Base-by-base conservation (phyloP, 148 eudicot genomes). In the Heliosperma pusillum region DNA sequence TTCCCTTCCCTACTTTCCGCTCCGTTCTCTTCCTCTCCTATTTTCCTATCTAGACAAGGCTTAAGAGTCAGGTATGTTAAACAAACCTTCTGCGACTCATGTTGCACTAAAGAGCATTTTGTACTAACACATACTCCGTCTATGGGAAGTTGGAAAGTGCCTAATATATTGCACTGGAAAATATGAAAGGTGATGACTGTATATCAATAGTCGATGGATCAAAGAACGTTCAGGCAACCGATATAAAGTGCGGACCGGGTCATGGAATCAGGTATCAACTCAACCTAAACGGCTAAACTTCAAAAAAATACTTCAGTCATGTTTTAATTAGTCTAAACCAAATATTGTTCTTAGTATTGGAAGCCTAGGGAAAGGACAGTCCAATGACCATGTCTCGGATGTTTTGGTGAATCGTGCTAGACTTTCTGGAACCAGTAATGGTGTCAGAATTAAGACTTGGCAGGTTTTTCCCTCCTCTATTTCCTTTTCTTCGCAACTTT, bases 371-470 rank as follows among this genome's bases (percentile, higher is more conserved):
- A 85, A 83, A 83, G 84, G 81, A 30, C 59, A 83, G 4, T 73
- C 88, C 12, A 72, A 71, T 42, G 90, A 80, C 36, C 52, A 45
- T 42, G 99, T 95, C 53, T 92, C 97, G 53, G 83, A 89, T 71
- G 87, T 95, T 26, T 29, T 71, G 30, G 91, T 95, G 59, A 87
- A 84, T 58, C 74, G 85, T 65, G 94, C 84, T n/a, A 81, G 6
- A 68, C 77, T 95, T 33, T 77, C 76, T 21, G 92, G 93, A 75
- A 90, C 97, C 26, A 86, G 83, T 16, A 90, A 95, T 80, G 98
- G 98, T 24, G 86, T 92, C 5, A 82, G 98, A 79, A 92, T 95
- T 45, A 95, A 95, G 81, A 89, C 93, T 74, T 95, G 99, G 99
- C 99, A 90, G 98, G 98, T 94, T 73, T 57, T 16, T 27, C 64